Base-by-base conservation (phyloP, 345 rosid species). In the Turnera subulata region DNA sequence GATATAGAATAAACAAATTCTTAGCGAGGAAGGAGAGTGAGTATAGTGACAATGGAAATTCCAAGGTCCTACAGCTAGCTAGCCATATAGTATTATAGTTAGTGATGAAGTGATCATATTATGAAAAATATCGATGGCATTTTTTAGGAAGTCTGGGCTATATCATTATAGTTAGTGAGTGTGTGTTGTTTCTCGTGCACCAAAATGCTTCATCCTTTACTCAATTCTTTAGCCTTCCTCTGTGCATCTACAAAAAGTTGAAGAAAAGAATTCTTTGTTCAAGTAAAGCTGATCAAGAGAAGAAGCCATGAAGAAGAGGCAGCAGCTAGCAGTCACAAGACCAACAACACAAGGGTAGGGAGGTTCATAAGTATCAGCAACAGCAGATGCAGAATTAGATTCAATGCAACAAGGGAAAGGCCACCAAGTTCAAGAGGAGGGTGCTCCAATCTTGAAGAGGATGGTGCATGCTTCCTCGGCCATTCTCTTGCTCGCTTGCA, bases 391-490 rank as follows among this genome's bases (percentile, higher is more conserved):
- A 69, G 74, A 59, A 54, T 59, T 61, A 72, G 56, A 79, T 73
- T 46, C 86, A 77, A 39, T 78, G 81, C 73, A 88, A 88, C 78
- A 88, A 88, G 78, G 90, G 80, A 5, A 84, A 84, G 58, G 52
- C 55, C 5, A 42, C 68, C 52, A 85, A 74, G 80, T 91, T 91
- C 84, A 91, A 91, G 78, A 66, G 95, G 38, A 91, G 98, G n/a
- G 78, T 72, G 74, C 62, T 84, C 84, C 38, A 78, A 62, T 61
- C 84, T 81, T 50, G 86, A 88, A 64, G 79, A 82, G 25, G 98
- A 91, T 50, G 96, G 98, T 23, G 88, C n/a, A n/a, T n/a, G n/a
- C 74, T 72, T 88, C 96, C 39, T 79, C 98, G 35, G 98, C 96
- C 56, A 88, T 91, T 69, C 81, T 82, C 67, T 72, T 91, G 68